A percentile compares a stretch with the other conserved stretches of the same genome.
phyloP scores from a whole-genome alignment of 805 yeast species.

The Saturnispora ahearnii region DNA sequence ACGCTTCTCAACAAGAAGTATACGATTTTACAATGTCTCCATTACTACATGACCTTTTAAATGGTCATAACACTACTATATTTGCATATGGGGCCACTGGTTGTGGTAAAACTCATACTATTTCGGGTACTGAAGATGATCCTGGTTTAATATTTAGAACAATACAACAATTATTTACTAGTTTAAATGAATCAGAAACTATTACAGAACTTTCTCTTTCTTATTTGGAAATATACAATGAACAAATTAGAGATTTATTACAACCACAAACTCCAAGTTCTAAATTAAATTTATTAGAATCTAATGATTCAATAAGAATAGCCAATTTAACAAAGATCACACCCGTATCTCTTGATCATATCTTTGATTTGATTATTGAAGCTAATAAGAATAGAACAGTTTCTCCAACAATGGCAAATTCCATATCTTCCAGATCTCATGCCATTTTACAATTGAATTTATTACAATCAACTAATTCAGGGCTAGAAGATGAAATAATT shows the following conservation, averaged over 20 bases:
- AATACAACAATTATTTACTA: constrained; percentile 61
- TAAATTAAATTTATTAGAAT: constrained; percentile 57
- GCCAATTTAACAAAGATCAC: constrained; percentile 57
- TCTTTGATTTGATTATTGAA: constrained; percentile 62
- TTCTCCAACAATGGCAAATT: constrained; percentile 86
- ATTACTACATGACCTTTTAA: constrained; percentile 61
- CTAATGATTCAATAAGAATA: constrained; percentile 57
- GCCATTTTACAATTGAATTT: constrained; percentile 83
- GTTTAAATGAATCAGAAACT: constrained; percentile 45
- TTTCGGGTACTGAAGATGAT: constrained; percentile 59
- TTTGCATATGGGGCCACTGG: constrained; percentile 98
- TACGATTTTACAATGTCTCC: constrained; percentile 62
- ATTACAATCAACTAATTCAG: constrained; percentile 50
- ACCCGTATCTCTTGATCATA: constrained; percentile 58
- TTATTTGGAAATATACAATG: constrained; percentile 86
- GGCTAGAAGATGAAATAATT: constrained; percentile 55
- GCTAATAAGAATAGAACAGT: constrained; percentile 76
- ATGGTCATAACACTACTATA: constrained; percentile 84
- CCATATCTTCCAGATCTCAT: constrained; percentile 86
- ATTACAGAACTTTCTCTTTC: constrained; percentile 54
- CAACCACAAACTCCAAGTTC: constrained; percentile 37
- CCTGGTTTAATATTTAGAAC: constrained; percentile 80
- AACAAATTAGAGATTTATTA: constrained; percentile 72
- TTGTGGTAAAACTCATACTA: constrained; percentile 93
- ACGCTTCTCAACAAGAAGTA: constrained; percentile 56